phyloP scores from a whole-genome alignment of 139 green algal genomes.

The Zygnema circumcarinatum region DNA sequence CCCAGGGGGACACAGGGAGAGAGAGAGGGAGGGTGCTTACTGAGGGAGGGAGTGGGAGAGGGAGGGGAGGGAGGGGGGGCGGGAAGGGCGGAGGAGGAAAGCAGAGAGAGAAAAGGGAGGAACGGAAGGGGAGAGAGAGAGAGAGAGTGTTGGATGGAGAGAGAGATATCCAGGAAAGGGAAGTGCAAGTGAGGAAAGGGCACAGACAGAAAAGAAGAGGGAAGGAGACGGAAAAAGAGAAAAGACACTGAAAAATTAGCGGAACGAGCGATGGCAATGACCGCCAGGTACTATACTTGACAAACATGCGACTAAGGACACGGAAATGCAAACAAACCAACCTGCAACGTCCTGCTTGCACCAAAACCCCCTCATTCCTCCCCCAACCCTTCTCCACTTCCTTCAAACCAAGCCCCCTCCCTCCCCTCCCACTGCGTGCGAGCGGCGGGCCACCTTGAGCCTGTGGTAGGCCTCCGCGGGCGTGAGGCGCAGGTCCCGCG shows the following conservation, averaged over 20 bases:
- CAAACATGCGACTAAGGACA: too few species aligned
- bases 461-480: slow-evolving; percentile 78
- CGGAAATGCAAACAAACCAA: too few species aligned
- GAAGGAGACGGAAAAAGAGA: slow-evolving; percentile 6
- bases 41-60: neutral
- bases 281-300: too few species aligned
- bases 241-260: slow-evolving; percentile 20
- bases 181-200: neutral
- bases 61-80: neutral
- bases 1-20: neutral
- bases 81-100: slow-evolving; percentile 17
- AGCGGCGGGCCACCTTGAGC: too few species aligned
- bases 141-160: neutral
- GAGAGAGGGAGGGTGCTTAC: neutral
- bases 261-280: too few species aligned
- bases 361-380: too few species aligned
- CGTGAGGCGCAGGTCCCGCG: slow-evolving; percentile 83
- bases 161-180: neutral
- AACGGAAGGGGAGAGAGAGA: neutral
- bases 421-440: too few species aligned
- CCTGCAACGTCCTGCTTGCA: too few species aligned
- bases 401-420: too few species aligned
- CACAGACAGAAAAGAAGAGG: neutral
- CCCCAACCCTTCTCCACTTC: too few species aligned
- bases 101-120: slow-evolving; percentile 4